Conservation (phyloP, 306 rosid species). For the Lathyrus aphaca region DNA sequence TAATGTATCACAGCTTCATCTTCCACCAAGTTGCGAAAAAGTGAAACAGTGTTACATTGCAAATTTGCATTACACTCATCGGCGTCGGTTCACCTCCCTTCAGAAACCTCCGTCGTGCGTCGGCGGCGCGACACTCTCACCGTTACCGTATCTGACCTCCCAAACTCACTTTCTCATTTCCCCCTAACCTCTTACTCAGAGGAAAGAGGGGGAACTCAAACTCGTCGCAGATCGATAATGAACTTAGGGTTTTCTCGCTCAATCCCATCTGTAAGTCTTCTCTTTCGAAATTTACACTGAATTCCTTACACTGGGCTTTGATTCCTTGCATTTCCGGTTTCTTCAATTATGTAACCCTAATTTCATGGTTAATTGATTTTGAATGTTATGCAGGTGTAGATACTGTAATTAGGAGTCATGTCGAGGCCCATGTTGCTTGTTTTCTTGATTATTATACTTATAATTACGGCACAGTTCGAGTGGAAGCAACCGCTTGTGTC, state of each 20-base stretch:
- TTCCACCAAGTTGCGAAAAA: constrained; percentile 18
- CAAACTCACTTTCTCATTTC: constrained; percentile 6
- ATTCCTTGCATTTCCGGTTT: neutral
- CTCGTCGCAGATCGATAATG: constrained; percentile 46
- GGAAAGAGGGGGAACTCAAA: constrained; percentile 1
- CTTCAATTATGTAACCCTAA: constrained; percentile 28
- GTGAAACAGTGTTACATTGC: neutral
- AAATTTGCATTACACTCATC: neutral
- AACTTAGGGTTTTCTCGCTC: constrained; percentile 49
- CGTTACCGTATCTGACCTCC: neutral
- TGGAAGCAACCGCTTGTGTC: constrained; percentile 80
- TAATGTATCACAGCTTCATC: constrained; percentile 30
- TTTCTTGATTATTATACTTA: constrained; percentile 73
- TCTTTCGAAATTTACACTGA: neutral
- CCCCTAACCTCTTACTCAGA: constrained; percentile 20
- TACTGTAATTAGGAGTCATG: constrained; percentile 53
- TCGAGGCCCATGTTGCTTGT: constrained; percentile 85
- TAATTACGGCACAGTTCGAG: constrained; percentile 91
- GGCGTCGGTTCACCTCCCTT: neutral
- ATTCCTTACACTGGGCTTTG: constrained; percentile 3
- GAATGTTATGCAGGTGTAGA: constrained; percentile 51
- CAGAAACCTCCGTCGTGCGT: neutral
- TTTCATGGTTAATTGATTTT: constrained; percentile 7
- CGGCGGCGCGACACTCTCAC: neutral
- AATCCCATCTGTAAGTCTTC: constrained; percentile 49